Conservation (phyloP, 345 rosid genomes). For the Brassica rapa region DNA sequence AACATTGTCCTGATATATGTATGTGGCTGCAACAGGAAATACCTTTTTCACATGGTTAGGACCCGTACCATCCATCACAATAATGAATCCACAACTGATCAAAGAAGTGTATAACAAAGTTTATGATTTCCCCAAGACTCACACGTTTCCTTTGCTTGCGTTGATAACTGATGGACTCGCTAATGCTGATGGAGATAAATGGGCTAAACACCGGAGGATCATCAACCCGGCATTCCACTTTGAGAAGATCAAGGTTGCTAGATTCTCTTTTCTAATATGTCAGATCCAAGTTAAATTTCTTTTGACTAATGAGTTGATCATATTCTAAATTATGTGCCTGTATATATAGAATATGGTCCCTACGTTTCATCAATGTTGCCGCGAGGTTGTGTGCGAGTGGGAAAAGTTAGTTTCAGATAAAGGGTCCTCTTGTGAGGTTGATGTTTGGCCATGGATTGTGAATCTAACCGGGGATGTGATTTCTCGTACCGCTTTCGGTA, state of each 20-base stretch:
- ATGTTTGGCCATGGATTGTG: slow-evolving; percentile 44
- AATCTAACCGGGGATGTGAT: slow-evolving; percentile 46
- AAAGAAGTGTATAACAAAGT: slow-evolving; percentile 42
- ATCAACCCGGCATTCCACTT: slow-evolving; percentile 50
- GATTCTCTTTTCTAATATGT: background rate
- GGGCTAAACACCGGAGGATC: slow-evolving; percentile 47
- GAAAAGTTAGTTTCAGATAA: slow-evolving; percentile 27
- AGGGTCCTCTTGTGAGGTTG: slow-evolving; percentile 39
- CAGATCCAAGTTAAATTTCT: background rate
- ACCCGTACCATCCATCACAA: slow-evolving; percentile 45
- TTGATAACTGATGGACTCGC: slow-evolving; percentile 40
- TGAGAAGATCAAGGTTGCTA: slow-evolving; percentile 45
- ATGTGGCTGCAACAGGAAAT: slow-evolving; percentile 44
- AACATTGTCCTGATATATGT: background rate
- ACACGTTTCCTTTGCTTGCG: slow-evolving; percentile 14
- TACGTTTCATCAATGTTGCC: slow-evolving; percentile 37
- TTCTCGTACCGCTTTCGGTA: slow-evolving; percentile 51
- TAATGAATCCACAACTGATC: slow-evolving; percentile 45
- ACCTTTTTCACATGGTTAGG: slow-evolving; percentile 49
- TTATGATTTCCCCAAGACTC: slow-evolving; percentile 42
- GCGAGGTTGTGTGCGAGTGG: slow-evolving; percentile 39
- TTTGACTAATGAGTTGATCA: background rate
- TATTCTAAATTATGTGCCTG: background rate
- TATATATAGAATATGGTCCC: slow-evolving; percentile 34
- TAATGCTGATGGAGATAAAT: slow-evolving; percentile 42